Conservation (phyloP, 306 rosid species). For the Argentina anserina region DNA sequence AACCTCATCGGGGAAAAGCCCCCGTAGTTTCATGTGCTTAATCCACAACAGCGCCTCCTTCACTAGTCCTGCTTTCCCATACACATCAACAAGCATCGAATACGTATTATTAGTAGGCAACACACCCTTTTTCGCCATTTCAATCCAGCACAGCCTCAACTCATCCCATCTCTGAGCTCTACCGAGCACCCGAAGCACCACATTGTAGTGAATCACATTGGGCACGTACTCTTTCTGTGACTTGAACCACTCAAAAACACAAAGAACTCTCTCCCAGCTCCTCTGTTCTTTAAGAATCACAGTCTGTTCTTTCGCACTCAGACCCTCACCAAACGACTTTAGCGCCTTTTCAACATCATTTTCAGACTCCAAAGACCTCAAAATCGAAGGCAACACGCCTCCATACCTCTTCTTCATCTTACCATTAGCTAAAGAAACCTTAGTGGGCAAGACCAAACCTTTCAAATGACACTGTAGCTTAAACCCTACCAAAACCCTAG, state of each 20-base stretch:
- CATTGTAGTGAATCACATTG: slow-evolving; percentile 84
- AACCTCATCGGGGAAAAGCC: slow-evolving; percentile 80
- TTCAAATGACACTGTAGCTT: slow-evolving; percentile 43
- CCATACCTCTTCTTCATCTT: slow-evolving; percentile 42
- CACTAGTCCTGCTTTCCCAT: slow-evolving; percentile 75
- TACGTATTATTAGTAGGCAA: slow-evolving; percentile 67
- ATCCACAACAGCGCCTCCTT: slow-evolving; percentile 87
- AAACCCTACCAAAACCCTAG: slow-evolving; percentile 39
- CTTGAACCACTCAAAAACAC: slow-evolving; percentile 72
- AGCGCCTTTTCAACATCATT: slow-evolving; percentile 47
- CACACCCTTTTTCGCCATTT: slow-evolving; percentile 67
- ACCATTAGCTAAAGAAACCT: slow-evolving; percentile 25
- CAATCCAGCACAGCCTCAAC: slow-evolving; percentile 69
- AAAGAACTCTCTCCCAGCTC: slow-evolving; percentile 54
- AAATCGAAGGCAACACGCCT: slow-evolving; percentile 47
- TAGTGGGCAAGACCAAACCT: slow-evolving; percentile 28
- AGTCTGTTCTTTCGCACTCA: slow-evolving; percentile 64
- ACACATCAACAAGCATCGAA: slow-evolving; percentile 77
- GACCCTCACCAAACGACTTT: slow-evolving; percentile 30
- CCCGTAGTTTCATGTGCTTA: slow-evolving; percentile 69
- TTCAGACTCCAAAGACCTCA: slow-evolving; percentile 39
- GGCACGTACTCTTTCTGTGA: slow-evolving; percentile 49
- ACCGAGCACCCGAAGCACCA: slow-evolving; percentile 70
- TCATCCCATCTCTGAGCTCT: slow-evolving; percentile 84
- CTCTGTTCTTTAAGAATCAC: slow-evolving; percentile 60